Evolutionary conservation across 192 early-diverging fungal genomes (phyloP).

Genomic region (Backusella morwellensis): DNA sequence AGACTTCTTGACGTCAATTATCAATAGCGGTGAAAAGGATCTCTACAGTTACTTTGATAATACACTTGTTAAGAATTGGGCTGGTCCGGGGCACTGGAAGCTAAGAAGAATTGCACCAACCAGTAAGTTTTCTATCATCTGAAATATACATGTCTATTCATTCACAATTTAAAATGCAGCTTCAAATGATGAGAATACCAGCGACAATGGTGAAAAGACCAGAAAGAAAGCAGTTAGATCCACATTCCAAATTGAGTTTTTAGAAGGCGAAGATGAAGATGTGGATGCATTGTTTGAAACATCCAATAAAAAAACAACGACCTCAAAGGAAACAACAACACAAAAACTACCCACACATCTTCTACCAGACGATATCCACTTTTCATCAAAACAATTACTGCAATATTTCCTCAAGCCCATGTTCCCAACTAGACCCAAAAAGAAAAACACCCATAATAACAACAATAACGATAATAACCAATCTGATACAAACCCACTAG

Average conservation of each 20-base stretch:
- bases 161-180: not conserved
- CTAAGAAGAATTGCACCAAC: constrained; percentile 36
- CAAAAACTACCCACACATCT: constrained; percentile 55
- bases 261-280: constrained; percentile 51
- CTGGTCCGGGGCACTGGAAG: constrained; percentile 93
- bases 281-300: constrained; percentile 71
- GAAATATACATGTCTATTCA: not conserved
- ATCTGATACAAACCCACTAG: not conserved
- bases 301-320: constrained; percentile 42
- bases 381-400: constrained; percentile 53
- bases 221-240: constrained; percentile 9
- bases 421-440: constrained; percentile 26
- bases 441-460: not conserved
- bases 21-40: constrained; percentile 41
- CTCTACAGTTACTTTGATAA: constrained; percentile 89
- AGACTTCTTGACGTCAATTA: not conserved
- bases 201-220: constrained; percentile 18
- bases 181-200: not conserved
- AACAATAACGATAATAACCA: not conserved
- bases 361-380: constrained; percentile 83
- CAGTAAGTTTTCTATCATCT: constrained; percentile 15
- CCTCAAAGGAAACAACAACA: constrained; percentile 35
- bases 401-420: constrained; percentile 50
- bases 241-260: constrained; percentile 11
- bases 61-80: constrained; percentile 81